Base-by-base conservation (phyloP, 2,329 filamentous ascomycete species). In the Coniochaeta prunicola region DNA sequence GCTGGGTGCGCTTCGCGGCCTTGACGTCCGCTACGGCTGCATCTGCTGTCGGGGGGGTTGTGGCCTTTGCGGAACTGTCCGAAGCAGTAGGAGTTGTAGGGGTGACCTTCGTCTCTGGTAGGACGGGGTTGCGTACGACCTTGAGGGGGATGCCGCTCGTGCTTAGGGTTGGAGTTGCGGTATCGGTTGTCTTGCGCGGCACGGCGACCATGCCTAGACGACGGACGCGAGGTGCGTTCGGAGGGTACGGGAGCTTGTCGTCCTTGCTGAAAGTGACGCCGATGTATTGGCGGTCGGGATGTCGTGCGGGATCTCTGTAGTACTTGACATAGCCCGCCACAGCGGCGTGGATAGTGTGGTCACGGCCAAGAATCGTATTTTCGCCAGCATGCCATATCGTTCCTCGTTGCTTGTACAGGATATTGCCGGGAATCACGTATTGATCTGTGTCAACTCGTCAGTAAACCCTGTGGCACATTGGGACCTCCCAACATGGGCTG, bases 401-500 rank as follows among this genome's bases (percentile, higher is more conserved):
- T 67, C 94, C 94, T 68, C 93, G 88, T 76, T 99, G 94, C 72
- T 91, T 92, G 84, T 94, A 99, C 76, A 99, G 90, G 75, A 99
- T 99, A 79, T 96, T 97, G 58, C 94, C 94, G 4, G 92, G 89
- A 60, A 96, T 89, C 36, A 99, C 94, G 73, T 88, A 96, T 78
- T 97, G 89, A 71, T 93, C 89, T 92, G 69, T 4, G 48, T n/a
- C n/a, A 24, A 21, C 8, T 9, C 10, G 48, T 53, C 26, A 53
- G 48, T 53, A 24, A 53, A n/a, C n/a, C n/a, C 21, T 7, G 9
- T 31, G 12, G 26, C 24, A 21, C 3, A 21, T n/a, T 45, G 8
- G 19, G 30, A 42, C 5, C 15, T 9, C 6, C 48, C n/a, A n/a
- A n/a, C n/a, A n/a, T n/a, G n/a, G n/a, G n/a, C n/a, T n/a, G 77